phyloP scores from a whole-genome alignment of 177 flowering plant species.

The Vitis hybrid region DNA sequence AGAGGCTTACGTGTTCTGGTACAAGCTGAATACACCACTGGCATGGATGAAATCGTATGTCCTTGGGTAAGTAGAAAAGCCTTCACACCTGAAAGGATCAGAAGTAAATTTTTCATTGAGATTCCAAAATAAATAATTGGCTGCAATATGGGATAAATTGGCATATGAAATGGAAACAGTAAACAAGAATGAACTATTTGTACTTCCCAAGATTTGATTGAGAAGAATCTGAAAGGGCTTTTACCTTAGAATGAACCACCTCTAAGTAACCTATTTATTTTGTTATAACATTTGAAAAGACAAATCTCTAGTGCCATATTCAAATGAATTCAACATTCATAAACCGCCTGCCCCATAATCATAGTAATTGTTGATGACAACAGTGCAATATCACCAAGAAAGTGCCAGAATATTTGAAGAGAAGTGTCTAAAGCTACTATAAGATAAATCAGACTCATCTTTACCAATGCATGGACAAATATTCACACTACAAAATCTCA shows the following conservation, averaged over 20 bases:
- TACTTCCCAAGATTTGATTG: too few species aligned
- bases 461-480: neutral
- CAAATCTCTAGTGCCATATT: neutral
- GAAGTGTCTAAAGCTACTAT: neutral
- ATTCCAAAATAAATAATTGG: neutral
- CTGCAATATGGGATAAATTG: neutral
- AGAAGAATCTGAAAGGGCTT: too few species aligned
- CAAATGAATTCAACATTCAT: neutral
- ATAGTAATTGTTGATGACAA: neutral
- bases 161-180: neutral
- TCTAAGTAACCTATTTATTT: neutral
- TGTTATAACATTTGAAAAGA: neutral
- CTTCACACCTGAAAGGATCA: slow-evolving; percentile 67
- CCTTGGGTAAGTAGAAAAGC: slow-evolving; percentile 84
- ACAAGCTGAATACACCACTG: slow-evolving; percentile 68
- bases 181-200: neutral
- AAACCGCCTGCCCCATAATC: too few species aligned
- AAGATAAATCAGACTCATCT: neutral
- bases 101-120: neutral
- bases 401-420: neutral
- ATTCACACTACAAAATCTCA: neutral
- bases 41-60: slow-evolving; percentile 76
- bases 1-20: slow-evolving; percentile 52
- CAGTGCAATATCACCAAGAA: neutral
- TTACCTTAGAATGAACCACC: neutral